Percentiles rank a stretch among this genome's conserved stretches.
Evolutionary conservation across 176 grass and related monocot genomes (phyloP).

Genomic region (Phragmites australis): DNA sequence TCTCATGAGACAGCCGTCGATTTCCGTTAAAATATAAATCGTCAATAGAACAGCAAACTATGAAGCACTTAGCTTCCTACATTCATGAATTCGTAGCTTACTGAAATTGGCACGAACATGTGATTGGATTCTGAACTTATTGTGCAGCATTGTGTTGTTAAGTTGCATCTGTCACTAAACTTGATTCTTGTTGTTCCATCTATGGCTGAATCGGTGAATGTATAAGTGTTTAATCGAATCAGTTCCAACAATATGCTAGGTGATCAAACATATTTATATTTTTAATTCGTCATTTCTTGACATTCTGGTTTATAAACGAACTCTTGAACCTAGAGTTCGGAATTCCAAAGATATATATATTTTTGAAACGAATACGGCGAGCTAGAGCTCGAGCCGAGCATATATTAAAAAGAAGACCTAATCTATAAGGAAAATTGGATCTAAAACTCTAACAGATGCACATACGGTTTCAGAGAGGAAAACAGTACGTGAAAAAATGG

Average conservation of each 20-base stretch:
- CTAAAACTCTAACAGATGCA: too few relatives aligned
- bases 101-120: not conserved
- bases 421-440: too few relatives aligned
- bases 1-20: too few relatives aligned
- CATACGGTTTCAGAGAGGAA: too few relatives aligned
- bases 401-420: too few relatives aligned
- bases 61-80: not conserved
- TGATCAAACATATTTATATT: not conserved
- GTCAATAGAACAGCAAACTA: too few relatives aligned
- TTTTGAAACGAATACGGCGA: too few relatives aligned
- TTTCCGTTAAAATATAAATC: too few relatives aligned
- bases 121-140: constrained; percentile 14
- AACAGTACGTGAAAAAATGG: too few relatives aligned
- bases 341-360: too few relatives aligned
- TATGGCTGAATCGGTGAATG: not conserved
- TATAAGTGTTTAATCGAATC: not conserved
- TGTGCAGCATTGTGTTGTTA: not conserved
- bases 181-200: not conserved
- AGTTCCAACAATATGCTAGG: not conserved
- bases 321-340: not conserved
- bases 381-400: too few relatives aligned
- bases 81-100: not conserved
- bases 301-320: not conserved
- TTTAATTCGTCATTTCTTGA: not conserved
- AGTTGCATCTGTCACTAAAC: not conserved